A percentile compares a stretch with the other conserved stretches of the same genome.
These are phyloP conservation scores for Fusarium illudens DNA, from an alignment of 2,329 filamentous ascomycete species.

Conservation along the genomic window DNA sequence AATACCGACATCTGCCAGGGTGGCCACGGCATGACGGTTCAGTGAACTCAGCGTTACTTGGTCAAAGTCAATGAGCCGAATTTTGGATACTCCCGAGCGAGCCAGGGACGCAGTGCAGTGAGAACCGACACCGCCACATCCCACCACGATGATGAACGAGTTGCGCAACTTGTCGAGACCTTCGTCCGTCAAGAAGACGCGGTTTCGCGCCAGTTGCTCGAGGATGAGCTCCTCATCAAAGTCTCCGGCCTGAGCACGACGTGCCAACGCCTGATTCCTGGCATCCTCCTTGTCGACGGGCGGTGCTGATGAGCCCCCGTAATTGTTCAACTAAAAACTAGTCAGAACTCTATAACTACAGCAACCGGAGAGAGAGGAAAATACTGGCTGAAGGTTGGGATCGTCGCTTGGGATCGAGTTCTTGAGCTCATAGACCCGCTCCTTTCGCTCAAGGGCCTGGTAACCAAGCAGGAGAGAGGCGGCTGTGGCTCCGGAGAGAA, in stretches of 20 bases:
- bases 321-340: constrained; percentile 64
- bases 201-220: constrained; percentile 92
- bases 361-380: not conserved
- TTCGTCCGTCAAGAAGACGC: constrained; percentile 85
- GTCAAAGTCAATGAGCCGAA: constrained; percentile 95
- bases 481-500: constrained; percentile 68
- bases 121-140: constrained; percentile 93
- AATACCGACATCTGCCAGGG: constrained; percentile 89
- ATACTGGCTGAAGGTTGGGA: constrained; percentile 35
- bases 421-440: constrained; percentile 66
- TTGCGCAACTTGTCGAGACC: constrained; percentile 82
- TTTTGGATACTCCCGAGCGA: constrained; percentile 85
- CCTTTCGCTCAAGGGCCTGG: constrained; percentile 65
- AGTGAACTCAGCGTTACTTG: constrained; percentile 94
- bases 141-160: constrained; percentile 88
- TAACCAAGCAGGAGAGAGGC: constrained; percentile 69
- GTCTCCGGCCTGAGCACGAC: constrained; percentile 68
- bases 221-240: constrained; percentile 84
- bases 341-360: constrained; percentile 29
- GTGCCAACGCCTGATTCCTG: constrained; percentile 65
- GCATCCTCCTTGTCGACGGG: constrained; percentile 67
- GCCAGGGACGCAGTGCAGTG: constrained; percentile 88
- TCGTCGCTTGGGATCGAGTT: constrained; percentile 61
- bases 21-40: constrained; percentile 96
- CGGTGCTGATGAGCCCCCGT: constrained; percentile 61